Percentiles rank a stretch among this genome's conserved stretches.
These are phyloP conservation scores for Nyssa sinensis DNA, from an alignment of 148 eudicot species.

Conservation along the genomic window DNA sequence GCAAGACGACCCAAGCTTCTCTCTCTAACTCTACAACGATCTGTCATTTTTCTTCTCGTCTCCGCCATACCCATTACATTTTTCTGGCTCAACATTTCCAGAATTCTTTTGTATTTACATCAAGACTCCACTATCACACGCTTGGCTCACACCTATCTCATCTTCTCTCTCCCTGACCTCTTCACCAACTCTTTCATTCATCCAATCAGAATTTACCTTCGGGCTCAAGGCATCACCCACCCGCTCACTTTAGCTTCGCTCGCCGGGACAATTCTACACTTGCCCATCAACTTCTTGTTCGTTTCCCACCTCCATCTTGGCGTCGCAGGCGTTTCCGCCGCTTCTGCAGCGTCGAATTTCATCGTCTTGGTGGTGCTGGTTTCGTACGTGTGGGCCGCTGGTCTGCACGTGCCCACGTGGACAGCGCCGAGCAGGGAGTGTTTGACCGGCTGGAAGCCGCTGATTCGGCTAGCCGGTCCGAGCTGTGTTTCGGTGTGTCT, in stretches of 20 bases:
- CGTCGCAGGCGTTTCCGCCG: slow-evolving; percentile 65
- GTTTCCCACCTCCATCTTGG: slow-evolving; percentile 43
- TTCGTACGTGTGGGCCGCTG: slow-evolving; percentile 43
- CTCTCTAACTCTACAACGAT: slow-evolving; percentile 64
- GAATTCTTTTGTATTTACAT: slow-evolving; percentile 31
- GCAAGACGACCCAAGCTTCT: slow-evolving; percentile 52
- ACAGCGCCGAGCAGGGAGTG: slow-evolving; percentile 52
- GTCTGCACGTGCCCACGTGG: slow-evolving; percentile 63
- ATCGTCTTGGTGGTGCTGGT: slow-evolving; percentile 35
- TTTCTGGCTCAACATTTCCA: slow-evolving; percentile 53
- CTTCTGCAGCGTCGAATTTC: slow-evolving; percentile 61
- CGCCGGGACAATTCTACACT: slow-evolving; percentile 48
- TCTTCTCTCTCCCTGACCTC: slow-evolving; percentile 62
- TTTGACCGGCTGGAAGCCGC: slow-evolving; percentile 64
- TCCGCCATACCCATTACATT: slow-evolving; percentile 47
- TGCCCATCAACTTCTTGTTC: slow-evolving; percentile 43
- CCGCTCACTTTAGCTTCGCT: slow-evolving; percentile 68
- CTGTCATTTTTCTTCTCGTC: slow-evolving; percentile 49
- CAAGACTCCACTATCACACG: slow-evolving; percentile 47
- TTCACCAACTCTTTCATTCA: slow-evolving; percentile 57
- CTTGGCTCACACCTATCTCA: slow-evolving; percentile 51
- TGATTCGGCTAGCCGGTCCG: slow-evolving; percentile 60
- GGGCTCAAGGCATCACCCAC: slow-evolving; percentile 76
- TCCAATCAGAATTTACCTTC: slow-evolving; percentile 76
- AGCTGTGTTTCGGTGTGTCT: slow-evolving; percentile 76